Base-by-base conservation (phyloP, 148 eudicot species). In the Gaultheria prostrata region DNA sequence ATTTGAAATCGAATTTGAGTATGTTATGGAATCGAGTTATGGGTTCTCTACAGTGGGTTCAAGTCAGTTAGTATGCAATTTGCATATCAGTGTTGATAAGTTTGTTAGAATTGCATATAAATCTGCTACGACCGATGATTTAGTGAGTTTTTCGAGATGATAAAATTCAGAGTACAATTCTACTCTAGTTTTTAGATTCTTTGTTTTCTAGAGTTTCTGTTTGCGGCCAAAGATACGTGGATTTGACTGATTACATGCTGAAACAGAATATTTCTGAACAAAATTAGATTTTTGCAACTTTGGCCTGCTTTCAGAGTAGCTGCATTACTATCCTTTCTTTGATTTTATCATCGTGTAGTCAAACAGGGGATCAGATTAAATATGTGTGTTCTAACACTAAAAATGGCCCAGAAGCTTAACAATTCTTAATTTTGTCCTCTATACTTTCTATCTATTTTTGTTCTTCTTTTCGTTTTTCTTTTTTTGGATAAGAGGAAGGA, bases 271-370 rank as follows among this genome's bases (percentile, higher is more conserved):
- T 73, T 35, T 21, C 28, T 73, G 77, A 20, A 2, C 50, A 39
- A 35, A 20, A 72, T 72, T 39, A 39, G 11, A 39, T 72, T 72
- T 72, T 32, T 72, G n/a, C 24, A 72, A 32, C 18, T 17, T 72
- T 72, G 76, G 76, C 45, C 46, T 72, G 46, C n/a, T 72, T 72
- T 35, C 76, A 72, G 21, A 46, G 46, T 32, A 48, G 21, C 76
- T 72, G 35, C 76, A 1, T 33, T 35, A 35, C 50, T 6, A 43
- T 61, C 17, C 46, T 71, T 82, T 30, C n/a, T 69, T 11, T 24
- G 4, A 18, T 17, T 39, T 39, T 80, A 30, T 80, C 74, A 17
- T 32, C 17, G 3, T 65, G 63, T 3, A 8, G 18, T 59, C 39
- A 26, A 24, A 26, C 74, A 43, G 35, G 28, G 54, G 69, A 26